Conservation (phyloP, 441 rosid species). For the Adansonia rubrostipa region DNA sequence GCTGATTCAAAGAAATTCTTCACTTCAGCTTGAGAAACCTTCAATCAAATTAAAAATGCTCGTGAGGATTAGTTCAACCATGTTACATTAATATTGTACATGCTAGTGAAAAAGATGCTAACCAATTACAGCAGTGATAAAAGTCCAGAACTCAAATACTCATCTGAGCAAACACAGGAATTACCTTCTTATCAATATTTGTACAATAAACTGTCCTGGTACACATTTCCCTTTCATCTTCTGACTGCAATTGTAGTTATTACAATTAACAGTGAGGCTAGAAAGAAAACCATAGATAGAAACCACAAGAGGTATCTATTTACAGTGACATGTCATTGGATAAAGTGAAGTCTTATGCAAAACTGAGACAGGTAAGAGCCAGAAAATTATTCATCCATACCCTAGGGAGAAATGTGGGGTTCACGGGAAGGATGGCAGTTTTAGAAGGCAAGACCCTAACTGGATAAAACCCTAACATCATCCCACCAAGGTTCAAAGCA, state of each 20-base stretch:
- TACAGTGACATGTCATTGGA: neutral
- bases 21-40: constrained; percentile 71
- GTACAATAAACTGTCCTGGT: constrained; percentile 74
- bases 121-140: neutral
- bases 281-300: neutral
- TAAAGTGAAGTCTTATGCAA: constrained; percentile 18
- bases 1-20: constrained; percentile 61
- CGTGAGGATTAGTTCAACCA: neutral
- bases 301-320: constrained; percentile 10
- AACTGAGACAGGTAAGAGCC: constrained; percentile 1
- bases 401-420: constrained; percentile 77
- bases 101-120: neutral
- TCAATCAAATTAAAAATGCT: constrained; percentile 19
- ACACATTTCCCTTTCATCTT: constrained; percentile 82
- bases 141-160: neutral
- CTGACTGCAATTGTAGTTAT: constrained; percentile 52
- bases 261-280: constrained; percentile 1
- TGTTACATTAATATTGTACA: neutral
- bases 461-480: constrained; percentile 68
- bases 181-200: constrained; percentile 71
- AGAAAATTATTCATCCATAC: constrained; percentile 35
- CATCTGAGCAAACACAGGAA: neutral
- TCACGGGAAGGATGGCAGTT: constrained; percentile 80
- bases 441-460: constrained; percentile 79
- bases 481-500: constrained; percentile 67